phyloP scores from a whole-genome alignment of 2,329 filamentous ascomycete genomes.

The Cladosporium sp. region DNA sequence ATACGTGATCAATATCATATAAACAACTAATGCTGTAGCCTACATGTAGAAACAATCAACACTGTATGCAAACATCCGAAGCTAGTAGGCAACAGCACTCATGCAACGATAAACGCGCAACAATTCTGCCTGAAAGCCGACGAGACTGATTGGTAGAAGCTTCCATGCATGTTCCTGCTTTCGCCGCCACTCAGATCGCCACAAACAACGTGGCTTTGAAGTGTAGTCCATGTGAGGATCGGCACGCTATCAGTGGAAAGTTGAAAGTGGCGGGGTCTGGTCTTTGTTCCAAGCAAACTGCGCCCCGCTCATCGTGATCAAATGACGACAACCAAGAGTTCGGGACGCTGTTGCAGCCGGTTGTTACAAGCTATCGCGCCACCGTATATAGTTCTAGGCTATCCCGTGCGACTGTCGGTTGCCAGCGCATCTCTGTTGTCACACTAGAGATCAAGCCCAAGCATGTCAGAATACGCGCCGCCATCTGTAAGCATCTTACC shows the following conservation, averaged over 20 bases:
- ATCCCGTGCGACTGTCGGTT: neutral
- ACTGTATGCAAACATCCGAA: too few species aligned
- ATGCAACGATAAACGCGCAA: too few species aligned
- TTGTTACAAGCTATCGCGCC: neutral
- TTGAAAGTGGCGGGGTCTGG: neutral
- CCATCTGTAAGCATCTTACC: slow-evolving; percentile 23
- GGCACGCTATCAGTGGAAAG: too few species aligned
- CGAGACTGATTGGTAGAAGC: too few species aligned
- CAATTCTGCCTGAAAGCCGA: too few species aligned
- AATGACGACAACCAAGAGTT: neutral
- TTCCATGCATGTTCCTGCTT: neutral
- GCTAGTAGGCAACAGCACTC: too few species aligned
- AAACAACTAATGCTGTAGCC: too few species aligned
- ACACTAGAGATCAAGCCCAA: slow-evolving; percentile 1
- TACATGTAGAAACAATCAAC: too few species aligned
- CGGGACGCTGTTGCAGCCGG: neutral
- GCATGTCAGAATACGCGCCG: slow-evolving; percentile 32
- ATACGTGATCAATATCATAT: too few species aligned
- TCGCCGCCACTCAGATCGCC: neutral
- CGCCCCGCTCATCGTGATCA: too few species aligned
- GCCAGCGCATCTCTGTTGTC: neutral
- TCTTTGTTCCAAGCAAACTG: neutral
- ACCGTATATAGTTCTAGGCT: neutral
- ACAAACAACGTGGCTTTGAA: neutral
- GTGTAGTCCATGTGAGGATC: neutral